phyloP scores from a whole-genome alignment of 495 filamentous ascomycete genomes.

The Penicillium salamii region DNA sequence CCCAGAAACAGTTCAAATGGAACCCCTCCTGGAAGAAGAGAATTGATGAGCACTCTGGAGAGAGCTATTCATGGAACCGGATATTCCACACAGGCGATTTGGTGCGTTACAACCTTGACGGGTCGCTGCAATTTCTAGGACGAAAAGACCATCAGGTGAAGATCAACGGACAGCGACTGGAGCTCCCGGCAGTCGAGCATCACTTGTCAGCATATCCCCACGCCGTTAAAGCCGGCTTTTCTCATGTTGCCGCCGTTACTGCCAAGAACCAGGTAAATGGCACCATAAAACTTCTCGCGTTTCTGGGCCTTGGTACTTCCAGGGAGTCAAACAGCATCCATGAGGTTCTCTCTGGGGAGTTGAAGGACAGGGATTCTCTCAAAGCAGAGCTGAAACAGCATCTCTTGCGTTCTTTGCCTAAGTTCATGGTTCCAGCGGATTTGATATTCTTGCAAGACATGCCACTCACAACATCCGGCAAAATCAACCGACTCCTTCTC shows the following conservation, averaged over 20 bases:
- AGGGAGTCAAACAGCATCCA: background rate
- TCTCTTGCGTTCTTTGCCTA: background rate
- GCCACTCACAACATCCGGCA: background rate
- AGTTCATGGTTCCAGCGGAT: background rate
- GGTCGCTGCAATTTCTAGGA: background rate
- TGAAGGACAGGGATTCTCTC: background rate
- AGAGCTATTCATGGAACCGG: no score
- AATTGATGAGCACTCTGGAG: no score
- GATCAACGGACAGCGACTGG: background rate
- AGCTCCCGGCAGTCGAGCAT: background rate
- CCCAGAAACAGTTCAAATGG: background rate
- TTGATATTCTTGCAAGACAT: background rate
- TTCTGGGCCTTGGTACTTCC: background rate
- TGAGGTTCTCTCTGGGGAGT: background rate
- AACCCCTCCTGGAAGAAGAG: background rate
- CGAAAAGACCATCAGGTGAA: background rate
- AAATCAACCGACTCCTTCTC: background rate
- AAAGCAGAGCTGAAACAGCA: background rate
- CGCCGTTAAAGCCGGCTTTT: background rate
- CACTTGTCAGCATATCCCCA: background rate
- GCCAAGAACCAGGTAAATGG: background rate
- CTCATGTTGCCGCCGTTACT: background rate
- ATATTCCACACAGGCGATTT: background rate
- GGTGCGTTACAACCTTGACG: background rate
- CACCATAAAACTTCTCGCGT: background rate